Conservation (phyloP, 768 basidiomycete species). For the Tricholoma terreum region DNA sequence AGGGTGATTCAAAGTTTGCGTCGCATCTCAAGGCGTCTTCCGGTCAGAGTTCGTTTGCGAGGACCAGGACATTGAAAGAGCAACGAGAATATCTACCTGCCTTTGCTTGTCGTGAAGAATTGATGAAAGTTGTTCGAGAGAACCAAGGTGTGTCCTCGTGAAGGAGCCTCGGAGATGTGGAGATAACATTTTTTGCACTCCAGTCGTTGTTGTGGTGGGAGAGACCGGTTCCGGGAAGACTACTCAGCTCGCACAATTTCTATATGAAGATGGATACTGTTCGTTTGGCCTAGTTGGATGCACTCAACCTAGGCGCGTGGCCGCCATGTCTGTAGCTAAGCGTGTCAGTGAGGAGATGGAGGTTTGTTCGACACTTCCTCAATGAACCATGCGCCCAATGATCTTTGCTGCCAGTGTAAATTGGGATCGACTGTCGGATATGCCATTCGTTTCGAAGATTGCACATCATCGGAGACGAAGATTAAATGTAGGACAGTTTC, state of each 20-base stretch:
- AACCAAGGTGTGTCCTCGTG: constrained; percentile 74
- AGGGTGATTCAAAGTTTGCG: constrained; percentile 97
- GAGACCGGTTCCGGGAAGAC: constrained; percentile 99
- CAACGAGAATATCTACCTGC: constrained; percentile 97
- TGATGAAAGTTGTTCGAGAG: constrained; percentile 84
- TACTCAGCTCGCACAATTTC: constrained; percentile 90
- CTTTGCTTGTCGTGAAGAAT: constrained; percentile 93
- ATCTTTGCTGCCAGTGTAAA: constrained; percentile 57
- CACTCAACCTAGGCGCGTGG: constrained; percentile 97
- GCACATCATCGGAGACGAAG: constrained; percentile 89
- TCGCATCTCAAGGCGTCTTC: constrained; percentile 79
- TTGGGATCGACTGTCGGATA: constrained; percentile 92
- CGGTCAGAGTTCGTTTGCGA: constrained; percentile 80
- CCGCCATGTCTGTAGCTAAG: constrained; percentile 99
- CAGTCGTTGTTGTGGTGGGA: constrained; percentile 94
- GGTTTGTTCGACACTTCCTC: constrained; percentile 40
- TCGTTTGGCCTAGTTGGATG: constrained; percentile 88
- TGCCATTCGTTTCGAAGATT: constrained; percentile 98
- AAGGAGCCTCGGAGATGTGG: neutral
- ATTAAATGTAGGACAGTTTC: constrained; percentile 78
- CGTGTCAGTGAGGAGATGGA: constrained; percentile 99
- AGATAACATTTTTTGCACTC: constrained; percentile 1
- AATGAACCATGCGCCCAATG: neutral
- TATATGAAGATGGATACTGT: constrained; percentile 97
- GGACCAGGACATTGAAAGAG: constrained; percentile 81